Base-by-base conservation (phyloP, 2,329 filamentous ascomycete species). In the Pseudopithomyces chartarum region DNA sequence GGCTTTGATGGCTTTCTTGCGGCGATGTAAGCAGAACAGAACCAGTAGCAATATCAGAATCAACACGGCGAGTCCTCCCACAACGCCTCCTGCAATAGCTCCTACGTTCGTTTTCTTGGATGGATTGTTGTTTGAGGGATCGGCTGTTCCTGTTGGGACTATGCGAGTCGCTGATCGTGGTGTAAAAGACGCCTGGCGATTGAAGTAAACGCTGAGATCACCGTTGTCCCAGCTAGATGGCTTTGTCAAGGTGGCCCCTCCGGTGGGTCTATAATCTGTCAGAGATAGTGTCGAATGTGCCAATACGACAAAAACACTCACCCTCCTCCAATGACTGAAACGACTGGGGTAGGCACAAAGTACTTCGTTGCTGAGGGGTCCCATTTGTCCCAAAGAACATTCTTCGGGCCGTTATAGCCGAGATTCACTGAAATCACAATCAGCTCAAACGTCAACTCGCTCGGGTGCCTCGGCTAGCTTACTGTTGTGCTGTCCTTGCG, bases 141-240 rank as follows among this genome's bases (percentile, higher is more conserved):
- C 55, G 6, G 62, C 50, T 2, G 74, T 73, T 13, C 65, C 55
- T 1, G 64, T 66, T 17, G 64, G 63, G 43, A 82, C 64, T 6
- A 70, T 60, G 19, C 85, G 79, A 2, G 84, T 87, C 0, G 86
- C 79, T 6, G 80, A 78, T 29, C 86, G 79, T 10, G 73, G 68
- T 1, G 79, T 66, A 2, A 81, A 74, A 2, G 74, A 71, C 13
- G 83, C 82, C 15, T 77, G 78, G 22, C 84, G 78, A 1, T 79
- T 78, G 70, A 87, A 84, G 56, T 86, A 82, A 1, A 83, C 79
- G 1, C 69, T 68, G 2, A 88, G 74, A 64, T 87, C 85, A 11
- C 70, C 65, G 54, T 80, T 76, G 48, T 77, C 75, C 73, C 84
- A 88, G 6, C 80, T 67, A 58, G 75, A 66, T 2, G 86, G 86